Conservation (phyloP, 805 yeast genomes). For the Saccharomycopsis amapae region DNA sequence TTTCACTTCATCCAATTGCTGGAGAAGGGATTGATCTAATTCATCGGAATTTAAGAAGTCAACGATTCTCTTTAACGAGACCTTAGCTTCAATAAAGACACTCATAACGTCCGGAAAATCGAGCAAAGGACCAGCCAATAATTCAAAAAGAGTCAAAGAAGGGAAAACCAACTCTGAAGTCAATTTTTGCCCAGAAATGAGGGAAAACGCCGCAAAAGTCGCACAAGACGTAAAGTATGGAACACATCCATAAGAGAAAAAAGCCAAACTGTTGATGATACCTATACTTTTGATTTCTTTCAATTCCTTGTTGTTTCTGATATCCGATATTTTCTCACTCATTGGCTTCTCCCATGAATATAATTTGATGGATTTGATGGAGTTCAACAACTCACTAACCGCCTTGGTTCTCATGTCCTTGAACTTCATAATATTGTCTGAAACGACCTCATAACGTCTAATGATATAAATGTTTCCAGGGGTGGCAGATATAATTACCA, state of each 20-base stretch:
- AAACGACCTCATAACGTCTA: slow-evolving; percentile 38
- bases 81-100: slow-evolving; percentile 49
- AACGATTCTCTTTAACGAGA: slow-evolving; percentile 47
- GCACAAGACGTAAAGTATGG: slow-evolving; percentile 58
- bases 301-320: slow-evolving; percentile 54
- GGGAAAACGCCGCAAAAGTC: slow-evolving; percentile 48
- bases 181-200: slow-evolving; percentile 31
- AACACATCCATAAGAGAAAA: slow-evolving; percentile 54
- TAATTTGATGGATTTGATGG: slow-evolving; percentile 56
- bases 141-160: slow-evolving; percentile 51
- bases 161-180: slow-evolving; percentile 67
- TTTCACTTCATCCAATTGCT: slow-evolving; percentile 19
- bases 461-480: slow-evolving; percentile 50
- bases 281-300: slow-evolving; percentile 44
- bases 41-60: slow-evolving; percentile 42
- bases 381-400: slow-evolving; percentile 50
- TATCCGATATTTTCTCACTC: slow-evolving; percentile 41
- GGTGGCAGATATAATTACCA: slow-evolving; percentile 45
- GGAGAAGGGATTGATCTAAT: slow-evolving; percentile 15
- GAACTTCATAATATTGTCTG: slow-evolving; percentile 50
- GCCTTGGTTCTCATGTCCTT: slow-evolving; percentile 55
- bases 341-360: slow-evolving; percentile 67
- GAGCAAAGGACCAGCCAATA: slow-evolving; percentile 51
- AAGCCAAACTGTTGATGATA: slow-evolving; percentile 37
- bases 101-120: slow-evolving; percentile 52